Base-by-base conservation (phyloP, 768 basidiomycete genomes). In the Rossbeevera mucosa region DNA sequence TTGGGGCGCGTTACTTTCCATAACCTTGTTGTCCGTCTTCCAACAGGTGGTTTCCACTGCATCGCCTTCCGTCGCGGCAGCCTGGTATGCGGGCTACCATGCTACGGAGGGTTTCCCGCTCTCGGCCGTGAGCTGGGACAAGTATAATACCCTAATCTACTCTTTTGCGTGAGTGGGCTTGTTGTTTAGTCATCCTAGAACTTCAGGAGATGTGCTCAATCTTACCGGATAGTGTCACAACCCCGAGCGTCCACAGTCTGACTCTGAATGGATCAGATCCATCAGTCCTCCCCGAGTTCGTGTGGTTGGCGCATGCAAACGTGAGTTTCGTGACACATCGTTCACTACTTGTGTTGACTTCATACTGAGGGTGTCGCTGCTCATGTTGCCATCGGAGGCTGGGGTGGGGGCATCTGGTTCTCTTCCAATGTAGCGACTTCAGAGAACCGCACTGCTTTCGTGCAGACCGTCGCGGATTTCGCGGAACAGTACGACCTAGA, bases 31-130 rank as follows among this genome's bases (percentile, higher is more conserved):
- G 12, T 53, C 20, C 18, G 21, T 44, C 41, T 22, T 40, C 8
- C 47, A 31, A 16, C 51, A 11, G 18, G 47, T 18, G 20, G n/a
- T 26, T 13, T 51, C 45, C 50, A 9, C 26, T 25, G 18, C 24
- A 11, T 12, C 50, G 1, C 26, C 24, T 26, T 46, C 47, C 40
- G 72, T 82, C 12, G 78, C 80, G 6, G 66, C 76, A 13, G 72
- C 78, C 8, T 88, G 85, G 84, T 86, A 77, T 57, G 78, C 83
- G n/a, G 80, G 80, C 33, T 87, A 78, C 78, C 80, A 85, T 59
- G 73, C 76, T n/a, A 66, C 64, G 13, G 61, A 68, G 22, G 72
- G 74, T 0, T 82, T 81, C 58, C 73, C 82, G 3, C 68, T 82
- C 12, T 71, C 72, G 5, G 71, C 75, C n/a, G 69, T 88, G 54